A percentile compares a stretch with the other conserved stretches of the same genome.
Evolutionary conservation across 2,329 filamentous ascomycete species (phyloP).

Genomic region (Arthroderma sp.): DNA sequence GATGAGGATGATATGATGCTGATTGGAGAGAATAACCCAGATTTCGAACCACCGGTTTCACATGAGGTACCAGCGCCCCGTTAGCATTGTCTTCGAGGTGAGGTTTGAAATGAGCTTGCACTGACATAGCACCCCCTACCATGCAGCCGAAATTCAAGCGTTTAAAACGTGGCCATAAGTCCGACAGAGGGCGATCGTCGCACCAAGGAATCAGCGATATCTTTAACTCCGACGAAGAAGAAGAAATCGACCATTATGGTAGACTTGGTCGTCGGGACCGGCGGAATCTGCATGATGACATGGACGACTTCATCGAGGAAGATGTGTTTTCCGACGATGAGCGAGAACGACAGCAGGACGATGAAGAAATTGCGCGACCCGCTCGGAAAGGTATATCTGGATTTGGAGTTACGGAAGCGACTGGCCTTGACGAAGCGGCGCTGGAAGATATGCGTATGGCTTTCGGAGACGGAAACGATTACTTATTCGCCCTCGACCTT

Average conservation of each 20-base stretch:
- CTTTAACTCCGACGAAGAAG: constrained; percentile 88
- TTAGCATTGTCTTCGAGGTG: neutral
- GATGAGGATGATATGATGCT: constrained; percentile 95
- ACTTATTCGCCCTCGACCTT: constrained; percentile 81
- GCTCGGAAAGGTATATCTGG: constrained; percentile 55
- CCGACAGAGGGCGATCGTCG: constrained; percentile 46
- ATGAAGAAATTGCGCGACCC: constrained; percentile 76
- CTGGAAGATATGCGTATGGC: constrained; percentile 93
- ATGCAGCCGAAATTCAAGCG: constrained; percentile 74
- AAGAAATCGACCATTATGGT: constrained; percentile 42
- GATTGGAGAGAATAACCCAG: constrained; percentile 70
- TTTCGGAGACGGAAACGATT: constrained; percentile 91
- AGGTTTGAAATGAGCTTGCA: neutral
- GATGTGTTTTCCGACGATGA: constrained; percentile 84
- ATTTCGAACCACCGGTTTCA: constrained; percentile 52
- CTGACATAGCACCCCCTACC: constrained; percentile 2
- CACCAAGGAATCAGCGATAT: constrained; percentile 75
- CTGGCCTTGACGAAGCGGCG: constrained; percentile 79
- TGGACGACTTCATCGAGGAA: constrained; percentile 94
- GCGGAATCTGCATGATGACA: constrained; percentile 58
- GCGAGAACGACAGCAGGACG: constrained; percentile 61
- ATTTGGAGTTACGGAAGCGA: constrained; percentile 58
- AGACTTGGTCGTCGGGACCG: constrained; percentile 32
- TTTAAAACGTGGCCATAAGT: constrained; percentile 77
- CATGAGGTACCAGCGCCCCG: constrained; percentile 48